Evolutionary conservation across 1,139 yeast species (phyloP).

Genomic region (Protomyces inundatus): DNA sequence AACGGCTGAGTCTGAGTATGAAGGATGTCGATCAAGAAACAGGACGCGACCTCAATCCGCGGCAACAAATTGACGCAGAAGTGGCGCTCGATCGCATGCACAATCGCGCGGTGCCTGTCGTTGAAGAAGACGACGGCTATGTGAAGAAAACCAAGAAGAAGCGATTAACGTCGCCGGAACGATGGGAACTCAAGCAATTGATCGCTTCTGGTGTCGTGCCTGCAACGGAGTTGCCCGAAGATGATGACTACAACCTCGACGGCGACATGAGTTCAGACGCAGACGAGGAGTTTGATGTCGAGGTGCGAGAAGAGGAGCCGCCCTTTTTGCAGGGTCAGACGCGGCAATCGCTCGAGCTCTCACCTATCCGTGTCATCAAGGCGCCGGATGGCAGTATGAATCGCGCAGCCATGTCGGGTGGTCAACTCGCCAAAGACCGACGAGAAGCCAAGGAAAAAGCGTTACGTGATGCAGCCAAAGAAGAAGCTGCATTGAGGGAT

Average conservation of each 20-base stretch:
- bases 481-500: constrained; percentile 35
- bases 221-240: constrained; percentile 67
- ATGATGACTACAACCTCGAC: constrained; percentile 47
- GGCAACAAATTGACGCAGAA: constrained; percentile 27
- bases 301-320: constrained; percentile 65
- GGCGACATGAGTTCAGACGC: constrained; percentile 40
- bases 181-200: constrained; percentile 83
- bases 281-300: constrained; percentile 65
- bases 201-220: constrained; percentile 73
- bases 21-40: constrained; percentile 66
- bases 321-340: constrained; percentile 61
- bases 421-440: constrained; percentile 59
- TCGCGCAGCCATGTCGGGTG: constrained; percentile 73
- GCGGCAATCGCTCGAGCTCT: constrained; percentile 44
- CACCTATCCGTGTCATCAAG: constrained; percentile 55
- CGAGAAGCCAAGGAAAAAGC: constrained; percentile 53
- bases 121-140: constrained; percentile 7
- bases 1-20: constrained; percentile 57
- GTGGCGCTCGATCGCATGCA: constrained; percentile 23
- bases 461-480: constrained; percentile 47
- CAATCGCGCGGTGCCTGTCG: constrained; percentile 10
- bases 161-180: constrained; percentile 72
- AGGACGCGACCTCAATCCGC: constrained; percentile 46
- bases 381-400: constrained; percentile 76
- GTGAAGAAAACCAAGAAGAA: constrained; percentile 35